Base-by-base conservation (phyloP, 2,329 filamentous ascomycete species). In the Tothia fuscella region DNA sequence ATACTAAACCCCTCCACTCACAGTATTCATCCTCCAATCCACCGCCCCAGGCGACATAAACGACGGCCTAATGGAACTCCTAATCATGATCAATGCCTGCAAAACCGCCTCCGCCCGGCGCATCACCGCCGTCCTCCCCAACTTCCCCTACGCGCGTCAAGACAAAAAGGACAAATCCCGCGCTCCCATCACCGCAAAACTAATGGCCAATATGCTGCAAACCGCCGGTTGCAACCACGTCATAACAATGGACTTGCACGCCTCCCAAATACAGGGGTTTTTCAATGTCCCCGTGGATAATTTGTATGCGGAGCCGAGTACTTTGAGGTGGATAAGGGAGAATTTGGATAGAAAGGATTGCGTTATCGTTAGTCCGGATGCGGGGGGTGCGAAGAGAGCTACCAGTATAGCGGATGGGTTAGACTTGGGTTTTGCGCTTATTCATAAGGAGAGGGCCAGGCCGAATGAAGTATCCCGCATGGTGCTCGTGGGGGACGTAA, bases 81-180 rank as follows among this genome's bases (percentile, higher is more conserved):
- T 96, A 51, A 95, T 96, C 65, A 94, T 95, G 80, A 93, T 95
- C 63, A 93, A 93, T 58, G 89, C 89, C 49, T 95, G 89, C 71
- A 81, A 84, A 60, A 84, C 80, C 19, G 81, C 81, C 31, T 83
- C 79, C 26, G 89, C 89, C 10, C 79, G 88, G 49, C 83, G 89
- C 49, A 94, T 96, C 65, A 95, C 89, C 17, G 89, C 87, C 49
- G 85, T 95, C 49, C 83, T 95, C 39, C 89, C 89, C 51, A 95
- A 93, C 65, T 96, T 94, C 65, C 88, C 88, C 21, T 96, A 96
- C 57, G 88, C 89, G 12, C 79, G 89, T 38, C 89, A 96, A 65
- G 91, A 96, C 64, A 96, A 96, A 71, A 96, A 96, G 66, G 88
- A 94, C 67, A 83, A 85, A 70, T 91, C 82, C 42, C 79, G 89